Percentiles rank a stretch among this genome's conserved stretches.
Conservation (phyloP, 2,329 filamentous ascomycete species). For the Trichoderma guizhouense region DNA sequence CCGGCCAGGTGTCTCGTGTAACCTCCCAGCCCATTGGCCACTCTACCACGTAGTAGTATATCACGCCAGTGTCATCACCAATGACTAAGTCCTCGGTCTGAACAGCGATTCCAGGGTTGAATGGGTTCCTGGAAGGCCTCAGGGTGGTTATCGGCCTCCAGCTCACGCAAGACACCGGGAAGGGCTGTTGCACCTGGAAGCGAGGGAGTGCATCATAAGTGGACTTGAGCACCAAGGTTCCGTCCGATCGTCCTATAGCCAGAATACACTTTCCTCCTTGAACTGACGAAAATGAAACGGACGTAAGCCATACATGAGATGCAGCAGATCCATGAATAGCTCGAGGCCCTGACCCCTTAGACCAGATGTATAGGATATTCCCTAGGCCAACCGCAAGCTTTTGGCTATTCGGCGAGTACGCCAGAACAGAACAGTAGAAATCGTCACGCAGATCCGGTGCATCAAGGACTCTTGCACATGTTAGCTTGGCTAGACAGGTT, state of each 20-base stretch:
- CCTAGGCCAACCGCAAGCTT: constrained; percentile 82
- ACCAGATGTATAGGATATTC: constrained; percentile 82
- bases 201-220: constrained; percentile 66
- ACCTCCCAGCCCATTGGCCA: constrained; percentile 70
- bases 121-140: constrained; percentile 51
- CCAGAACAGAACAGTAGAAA: constrained; percentile 89
- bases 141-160: constrained; percentile 66
- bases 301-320: constrained; percentile 62
- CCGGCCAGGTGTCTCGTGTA: constrained; percentile 65
- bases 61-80: constrained; percentile 75
- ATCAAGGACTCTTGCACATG: constrained; percentile 67
- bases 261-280: constrained; percentile 75
- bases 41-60: constrained; percentile 88
- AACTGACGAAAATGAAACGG: constrained; percentile 82
- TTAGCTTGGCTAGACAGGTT: constrained; percentile 25
- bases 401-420: constrained; percentile 72
- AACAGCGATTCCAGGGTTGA: constrained; percentile 48
- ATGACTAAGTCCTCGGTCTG: constrained; percentile 80
- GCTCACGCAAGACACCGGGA: constrained; percentile 72
- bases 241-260: constrained; percentile 77
- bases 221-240: constrained; percentile 74
- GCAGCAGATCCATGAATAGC: constrained; percentile 38
- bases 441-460: constrained; percentile 88
- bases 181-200: constrained; percentile 70
- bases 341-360: constrained; percentile 65